Evolutionary conservation across 2,329 filamentous ascomycete species (phyloP).

Genomic region (Aspergillus vadensis): DNA sequence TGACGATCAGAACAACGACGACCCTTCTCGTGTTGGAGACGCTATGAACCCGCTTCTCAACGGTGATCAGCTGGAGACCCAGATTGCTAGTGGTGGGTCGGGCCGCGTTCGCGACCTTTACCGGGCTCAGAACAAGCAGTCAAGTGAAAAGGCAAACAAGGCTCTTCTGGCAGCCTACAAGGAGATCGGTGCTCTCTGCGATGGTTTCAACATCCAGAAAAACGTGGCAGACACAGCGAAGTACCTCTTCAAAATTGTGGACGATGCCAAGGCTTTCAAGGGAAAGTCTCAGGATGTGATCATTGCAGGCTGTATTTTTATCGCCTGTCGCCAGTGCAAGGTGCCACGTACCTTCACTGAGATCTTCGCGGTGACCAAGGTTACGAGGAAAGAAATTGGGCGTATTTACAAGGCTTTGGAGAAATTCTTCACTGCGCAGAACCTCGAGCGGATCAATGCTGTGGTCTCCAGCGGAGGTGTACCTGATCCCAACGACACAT

Average conservation of each 20-base stretch:
- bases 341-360: slow-evolving; percentile 90
- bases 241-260: slow-evolving; percentile 91
- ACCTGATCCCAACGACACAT: slow-evolving; percentile 57
- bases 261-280: slow-evolving; percentile 91
- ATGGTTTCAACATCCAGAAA: slow-evolving; percentile 77
- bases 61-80: slow-evolving; percentile 84
- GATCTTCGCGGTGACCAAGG: slow-evolving; percentile 88
- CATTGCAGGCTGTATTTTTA: slow-evolving; percentile 95
- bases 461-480: slow-evolving; percentile 54
- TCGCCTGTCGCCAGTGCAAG: slow-evolving; percentile 87
- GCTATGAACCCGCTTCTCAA: slow-evolving; percentile 86
- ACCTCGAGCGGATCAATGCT: slow-evolving; percentile 58
- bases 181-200: slow-evolving; percentile 84
- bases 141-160: slow-evolving; percentile 81
- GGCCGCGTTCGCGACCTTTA: slow-evolving; percentile 73
- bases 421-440: slow-evolving; percentile 77
- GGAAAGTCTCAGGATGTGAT: slow-evolving; percentile 92
- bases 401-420: slow-evolving; percentile 92
- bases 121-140: slow-evolving; percentile 79
- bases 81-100: slow-evolving; percentile 79
- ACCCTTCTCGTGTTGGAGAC: slow-evolving; percentile 97
- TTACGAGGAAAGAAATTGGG: slow-evolving; percentile 96
- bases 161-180: slow-evolving; percentile 78
- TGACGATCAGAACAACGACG: slow-evolving; percentile 93
- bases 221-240: slow-evolving; percentile 87